These are phyloP conservation scores for Coemansia sp. DNA, from an alignment of 192 early-diverging fungal species.

Conservation along the genomic window DNA sequence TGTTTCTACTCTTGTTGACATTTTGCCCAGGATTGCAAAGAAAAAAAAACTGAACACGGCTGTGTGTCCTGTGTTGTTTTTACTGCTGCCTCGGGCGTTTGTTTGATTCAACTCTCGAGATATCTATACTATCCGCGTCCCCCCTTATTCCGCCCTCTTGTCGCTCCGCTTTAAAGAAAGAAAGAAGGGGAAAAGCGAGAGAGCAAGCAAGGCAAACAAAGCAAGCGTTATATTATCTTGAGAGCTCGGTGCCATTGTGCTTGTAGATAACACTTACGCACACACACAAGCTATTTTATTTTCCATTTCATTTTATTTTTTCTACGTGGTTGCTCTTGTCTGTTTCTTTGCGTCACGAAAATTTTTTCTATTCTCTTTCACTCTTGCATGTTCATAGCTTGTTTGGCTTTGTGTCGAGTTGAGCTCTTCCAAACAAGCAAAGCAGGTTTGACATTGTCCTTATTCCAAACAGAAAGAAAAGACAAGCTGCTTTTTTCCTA, in stretches of 20 bases:
- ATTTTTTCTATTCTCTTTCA: background rate
- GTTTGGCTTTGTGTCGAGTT: background rate
- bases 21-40: background rate
- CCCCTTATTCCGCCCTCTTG: background rate
- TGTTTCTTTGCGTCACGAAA: background rate
- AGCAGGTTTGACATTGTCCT: background rate
- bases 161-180: background rate
- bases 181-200: too few species aligned
- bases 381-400: constrained; percentile 4
- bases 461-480: background rate
- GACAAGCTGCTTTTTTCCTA: background rate
- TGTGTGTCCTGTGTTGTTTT: background rate
- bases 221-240: background rate
- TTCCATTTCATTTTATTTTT: too few species aligned
- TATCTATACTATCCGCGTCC: background rate
- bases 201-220: background rate
- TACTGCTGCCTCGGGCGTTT: background rate
- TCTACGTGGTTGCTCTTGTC: background rate
- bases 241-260: background rate
- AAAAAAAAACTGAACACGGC: too few species aligned
- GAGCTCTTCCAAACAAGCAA: background rate
- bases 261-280: background rate
- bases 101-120: background rate
- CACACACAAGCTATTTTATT: background rate
- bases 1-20: background rate